phyloP scores from a whole-genome alignment of 2,329 filamentous ascomycete species.

The Trichoderma harzianum region DNA sequence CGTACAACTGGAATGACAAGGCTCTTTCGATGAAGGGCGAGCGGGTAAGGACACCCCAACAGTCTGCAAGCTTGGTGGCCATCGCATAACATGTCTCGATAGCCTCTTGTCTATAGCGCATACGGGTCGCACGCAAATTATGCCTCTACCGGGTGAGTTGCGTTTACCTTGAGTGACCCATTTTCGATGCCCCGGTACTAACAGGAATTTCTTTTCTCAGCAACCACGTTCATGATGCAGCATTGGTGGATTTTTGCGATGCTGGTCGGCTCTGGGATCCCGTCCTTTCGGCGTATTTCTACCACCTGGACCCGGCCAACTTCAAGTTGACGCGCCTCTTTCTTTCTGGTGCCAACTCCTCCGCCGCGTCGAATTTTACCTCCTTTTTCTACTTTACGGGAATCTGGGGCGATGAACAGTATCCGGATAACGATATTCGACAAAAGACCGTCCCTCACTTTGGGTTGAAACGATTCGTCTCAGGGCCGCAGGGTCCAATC shows the following conservation, averaged over 20 bases:
- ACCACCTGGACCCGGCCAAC: background rate
- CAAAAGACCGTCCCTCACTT: background rate
- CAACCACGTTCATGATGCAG: background rate
- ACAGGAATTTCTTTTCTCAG: background rate
- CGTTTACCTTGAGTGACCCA: no score
- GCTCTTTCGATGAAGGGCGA: background rate
- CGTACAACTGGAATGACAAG: background rate
- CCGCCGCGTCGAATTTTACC: background rate
- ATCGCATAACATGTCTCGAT: background rate
- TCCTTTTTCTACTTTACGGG: conserved; percentile 7
- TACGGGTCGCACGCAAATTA: conserved; percentile 8
- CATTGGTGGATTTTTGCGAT: background rate
- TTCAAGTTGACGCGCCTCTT: background rate
- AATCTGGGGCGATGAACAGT: background rate
- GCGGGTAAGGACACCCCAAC: background rate
- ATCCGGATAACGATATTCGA: background rate
- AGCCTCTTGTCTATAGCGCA: conserved; percentile 3
- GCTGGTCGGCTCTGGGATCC: conserved; percentile 2
- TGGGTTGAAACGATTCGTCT: background rate
- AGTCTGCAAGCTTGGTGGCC: background rate
- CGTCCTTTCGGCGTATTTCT: background rate
- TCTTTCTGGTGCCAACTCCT: background rate
- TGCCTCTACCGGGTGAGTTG: background rate
- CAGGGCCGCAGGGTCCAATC: background rate
- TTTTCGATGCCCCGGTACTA: background rate